Evolutionary conservation across 495 filamentous ascomycete species (phyloP).

Genomic region (Aspergillus baeticus): DNA sequence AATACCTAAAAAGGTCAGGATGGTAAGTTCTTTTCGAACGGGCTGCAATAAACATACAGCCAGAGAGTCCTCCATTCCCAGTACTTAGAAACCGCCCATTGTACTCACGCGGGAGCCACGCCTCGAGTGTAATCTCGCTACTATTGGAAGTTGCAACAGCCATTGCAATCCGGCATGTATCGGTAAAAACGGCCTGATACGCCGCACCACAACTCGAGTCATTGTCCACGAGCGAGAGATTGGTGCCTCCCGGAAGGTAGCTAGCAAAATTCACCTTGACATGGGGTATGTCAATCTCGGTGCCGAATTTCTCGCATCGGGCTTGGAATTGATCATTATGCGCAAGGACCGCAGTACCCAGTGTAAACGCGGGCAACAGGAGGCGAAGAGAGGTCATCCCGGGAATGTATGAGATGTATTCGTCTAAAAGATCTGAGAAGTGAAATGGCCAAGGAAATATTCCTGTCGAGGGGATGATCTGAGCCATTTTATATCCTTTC

Average conservation of each 20-base stretch:
- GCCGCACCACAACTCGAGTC: conserved; percentile 40
- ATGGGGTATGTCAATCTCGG: conserved; percentile 34
- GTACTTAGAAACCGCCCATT: conserved; percentile 52
- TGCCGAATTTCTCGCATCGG: conserved; percentile 31
- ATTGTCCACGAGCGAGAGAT: conserved; percentile 46
- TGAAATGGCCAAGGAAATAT: not conserved
- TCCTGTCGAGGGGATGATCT: not conserved
- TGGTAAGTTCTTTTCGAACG: not conserved
- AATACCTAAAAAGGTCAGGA: conserved; percentile 33
- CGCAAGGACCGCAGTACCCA: conserved; percentile 27
- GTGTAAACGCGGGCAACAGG: conserved; percentile 20
- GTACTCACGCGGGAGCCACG: conserved; percentile 57
- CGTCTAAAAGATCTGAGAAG: not conserved
- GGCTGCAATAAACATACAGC: conserved; percentile 39
- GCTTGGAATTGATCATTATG: conserved; percentile 31
- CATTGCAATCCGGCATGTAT: conserved; percentile 59
- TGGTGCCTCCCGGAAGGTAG: conserved; percentile 48
- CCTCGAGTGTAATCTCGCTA: conserved; percentile 54
- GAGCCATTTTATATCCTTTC: not conserved
- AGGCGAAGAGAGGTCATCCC: conserved; percentile 17
- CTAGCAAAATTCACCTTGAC: conserved; percentile 38
- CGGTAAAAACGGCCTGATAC: conserved; percentile 41
- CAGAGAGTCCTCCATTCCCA: conserved; percentile 56
- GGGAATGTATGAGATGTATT: not conserved
- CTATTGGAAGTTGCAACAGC: conserved; percentile 52